Evolutionary conservation across 208 protist genomes (phyloP).

Genomic region (Leishmania mexicana): DNA sequence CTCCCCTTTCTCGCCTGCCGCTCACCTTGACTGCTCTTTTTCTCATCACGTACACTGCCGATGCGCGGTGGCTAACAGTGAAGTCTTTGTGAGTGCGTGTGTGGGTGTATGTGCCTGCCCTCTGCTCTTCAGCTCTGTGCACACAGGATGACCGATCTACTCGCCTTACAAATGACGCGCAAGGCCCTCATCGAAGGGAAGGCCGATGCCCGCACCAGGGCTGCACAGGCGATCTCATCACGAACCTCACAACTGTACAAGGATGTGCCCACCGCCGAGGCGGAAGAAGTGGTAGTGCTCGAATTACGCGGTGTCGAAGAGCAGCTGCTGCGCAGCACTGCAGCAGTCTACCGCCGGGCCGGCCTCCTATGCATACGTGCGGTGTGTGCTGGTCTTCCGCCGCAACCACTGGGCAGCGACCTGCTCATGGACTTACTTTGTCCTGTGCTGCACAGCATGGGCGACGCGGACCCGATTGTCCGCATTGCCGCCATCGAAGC

Average conservation of each 20-base stretch:
- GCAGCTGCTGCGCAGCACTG: conserved; percentile 41
- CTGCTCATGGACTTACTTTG: conserved; percentile 37
- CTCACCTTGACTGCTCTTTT: background rate
- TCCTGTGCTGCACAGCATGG: conserved; percentile 45
- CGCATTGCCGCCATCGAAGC: conserved; percentile 74
- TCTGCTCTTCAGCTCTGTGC: background rate
- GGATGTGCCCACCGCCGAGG: conserved; percentile 46
- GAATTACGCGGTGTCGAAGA: conserved; percentile 42
- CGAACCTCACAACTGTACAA: conserved; percentile 52
- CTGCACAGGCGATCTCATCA: conserved; percentile 37
- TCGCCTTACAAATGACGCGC: conserved; percentile 42
- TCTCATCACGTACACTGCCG: background rate
- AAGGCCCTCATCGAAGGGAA: conserved; percentile 64
- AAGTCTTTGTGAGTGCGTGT: background rate
- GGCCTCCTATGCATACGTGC: conserved; percentile 52
- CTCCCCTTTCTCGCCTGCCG: background rate
- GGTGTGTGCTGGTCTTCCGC: conserved; percentile 46
- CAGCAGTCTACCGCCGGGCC: conserved; percentile 60
- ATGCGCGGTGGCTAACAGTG: background rate
- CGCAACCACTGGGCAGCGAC: conserved; percentile 12
- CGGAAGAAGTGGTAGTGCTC: conserved; percentile 30
- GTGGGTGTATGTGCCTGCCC: background rate
- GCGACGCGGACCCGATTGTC: conserved; percentile 64
- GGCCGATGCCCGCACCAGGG: conserved; percentile 46
- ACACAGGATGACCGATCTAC: conserved; percentile 38